Evolutionary conservation across 208 protist genomes (phyloP).

Genomic region (Crithidia bombi): DNA sequence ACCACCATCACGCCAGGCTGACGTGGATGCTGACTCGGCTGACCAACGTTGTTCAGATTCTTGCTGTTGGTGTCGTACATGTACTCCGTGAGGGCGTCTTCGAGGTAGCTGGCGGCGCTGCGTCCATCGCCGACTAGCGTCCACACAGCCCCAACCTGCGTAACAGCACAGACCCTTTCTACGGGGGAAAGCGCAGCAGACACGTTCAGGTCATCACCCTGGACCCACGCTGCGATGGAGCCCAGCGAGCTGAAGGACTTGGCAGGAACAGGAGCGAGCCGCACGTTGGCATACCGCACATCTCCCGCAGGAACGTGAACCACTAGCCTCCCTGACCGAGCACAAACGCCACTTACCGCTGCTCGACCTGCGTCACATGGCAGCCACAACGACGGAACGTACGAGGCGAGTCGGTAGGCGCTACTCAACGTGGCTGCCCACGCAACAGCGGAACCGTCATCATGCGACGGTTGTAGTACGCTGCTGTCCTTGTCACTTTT

Average conservation of each 20-base stretch:
- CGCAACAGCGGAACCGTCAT: neutral
- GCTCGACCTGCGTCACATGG: slow-evolving; percentile 7
- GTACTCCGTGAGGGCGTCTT: slow-evolving; percentile 67
- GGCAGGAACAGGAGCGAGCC: slow-evolving; percentile 38
- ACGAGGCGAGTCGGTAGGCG: slow-evolving; percentile 17
- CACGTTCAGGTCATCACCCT: neutral
- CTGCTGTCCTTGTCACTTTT: neutral
- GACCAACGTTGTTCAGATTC: slow-evolving; percentile 37
- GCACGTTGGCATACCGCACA: slow-evolving; percentile 31
- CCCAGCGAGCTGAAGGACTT: slow-evolving; percentile 50
- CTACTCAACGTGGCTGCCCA: slow-evolving; percentile 1
- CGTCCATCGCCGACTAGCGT: slow-evolving; percentile 71
- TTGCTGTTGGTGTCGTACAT: slow-evolving; percentile 60
- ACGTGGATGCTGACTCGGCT: slow-evolving; percentile 26
- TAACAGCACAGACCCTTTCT: neutral
- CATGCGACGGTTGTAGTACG: neutral
- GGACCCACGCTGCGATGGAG: slow-evolving; percentile 38
- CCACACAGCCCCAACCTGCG: slow-evolving; percentile 40
- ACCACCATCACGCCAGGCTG: slow-evolving; percentile 26
- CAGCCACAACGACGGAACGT: slow-evolving; percentile 29
- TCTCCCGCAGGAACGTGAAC: slow-evolving; percentile 47
- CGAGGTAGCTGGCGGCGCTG: slow-evolving; percentile 66
- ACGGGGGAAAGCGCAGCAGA: neutral
- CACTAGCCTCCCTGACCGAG: slow-evolving; percentile 66
- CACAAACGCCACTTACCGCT: slow-evolving; percentile 21